These are phyloP conservation scores for Oryza officinalis DNA, from an alignment of 176 grass and related monocot genomes.

Conservation along the genomic window DNA sequence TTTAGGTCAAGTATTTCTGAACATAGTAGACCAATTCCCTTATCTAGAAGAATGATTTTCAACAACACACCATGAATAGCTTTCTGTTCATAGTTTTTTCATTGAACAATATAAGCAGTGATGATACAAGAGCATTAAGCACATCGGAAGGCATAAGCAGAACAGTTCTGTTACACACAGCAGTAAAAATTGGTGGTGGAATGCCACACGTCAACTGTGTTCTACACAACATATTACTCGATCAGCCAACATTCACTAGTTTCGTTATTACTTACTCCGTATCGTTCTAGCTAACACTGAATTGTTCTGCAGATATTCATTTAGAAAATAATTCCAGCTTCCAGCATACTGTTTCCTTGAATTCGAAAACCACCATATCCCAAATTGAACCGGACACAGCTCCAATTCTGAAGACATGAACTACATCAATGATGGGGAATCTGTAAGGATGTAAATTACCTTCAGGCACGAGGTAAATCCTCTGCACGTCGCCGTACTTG, in stretches of 20 bases:
- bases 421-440: neutral
- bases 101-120: neutral
- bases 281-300: neutral
- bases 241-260: neutral
- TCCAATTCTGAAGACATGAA: neutral
- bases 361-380: neutral
- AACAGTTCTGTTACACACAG: neutral
- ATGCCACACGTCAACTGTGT: neutral
- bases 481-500: constrained; percentile 76
- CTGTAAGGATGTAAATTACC: constrained; percentile 39
- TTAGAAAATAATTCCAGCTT: neutral
- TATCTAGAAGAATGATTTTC: neutral
- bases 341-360: neutral
- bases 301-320: neutral
- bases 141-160: neutral
- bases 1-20: too few species aligned
- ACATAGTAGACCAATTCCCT: neutral
- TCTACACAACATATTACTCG: neutral
- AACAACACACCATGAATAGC: neutral
- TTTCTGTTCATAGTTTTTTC: neutral
- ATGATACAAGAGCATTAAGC: neutral
- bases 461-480: constrained; percentile 86
- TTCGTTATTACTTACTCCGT: neutral
- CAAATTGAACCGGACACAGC: neutral
- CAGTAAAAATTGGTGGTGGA: neutral